Percentiles rank a stretch among this genome's conserved stretches.
These are phyloP conservation scores for Suillus subalutaceus DNA, from an alignment of 768 basidiomycete species.

Conservation along the genomic window DNA sequence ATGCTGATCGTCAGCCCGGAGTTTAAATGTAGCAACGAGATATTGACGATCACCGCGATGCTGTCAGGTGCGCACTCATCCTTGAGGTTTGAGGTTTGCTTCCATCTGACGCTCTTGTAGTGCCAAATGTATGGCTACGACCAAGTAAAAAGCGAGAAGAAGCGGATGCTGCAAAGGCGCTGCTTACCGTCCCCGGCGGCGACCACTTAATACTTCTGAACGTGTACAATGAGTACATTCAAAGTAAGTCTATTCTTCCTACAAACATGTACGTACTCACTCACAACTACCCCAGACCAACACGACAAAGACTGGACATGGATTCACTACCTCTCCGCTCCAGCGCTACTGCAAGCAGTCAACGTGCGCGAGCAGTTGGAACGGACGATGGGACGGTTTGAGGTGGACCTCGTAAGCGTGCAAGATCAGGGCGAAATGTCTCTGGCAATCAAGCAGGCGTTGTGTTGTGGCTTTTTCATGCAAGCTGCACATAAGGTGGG, in stretches of 20 bases:
- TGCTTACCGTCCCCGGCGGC: slow-evolving; percentile 90
- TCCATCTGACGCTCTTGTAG: slow-evolving; percentile 17
- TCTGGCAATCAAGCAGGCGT: slow-evolving; percentile 74
- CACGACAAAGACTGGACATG: slow-evolving; percentile 89
- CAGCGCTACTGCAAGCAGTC: slow-evolving; percentile 87
- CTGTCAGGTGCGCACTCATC: slow-evolving; percentile 67
- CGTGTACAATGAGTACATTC: slow-evolving; percentile 90
- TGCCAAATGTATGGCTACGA: slow-evolving; percentile 93
- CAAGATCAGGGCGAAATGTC: slow-evolving; percentile 72
- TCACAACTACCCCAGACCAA: slow-evolving; percentile 50
- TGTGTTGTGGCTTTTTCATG: slow-evolving; percentile 97
- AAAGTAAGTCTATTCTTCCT: slow-evolving; percentile 53
- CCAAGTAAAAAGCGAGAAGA: slow-evolving; percentile 87
- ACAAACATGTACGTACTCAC: slow-evolving; percentile 7
- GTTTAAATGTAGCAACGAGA: slow-evolving; percentile 95
- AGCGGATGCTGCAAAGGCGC: slow-evolving; percentile 89
- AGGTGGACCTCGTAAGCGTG: slow-evolving; percentile 73
- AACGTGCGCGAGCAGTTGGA: slow-evolving; percentile 90
- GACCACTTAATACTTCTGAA: slow-evolving; percentile 95
- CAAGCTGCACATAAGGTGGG: slow-evolving; percentile 95
- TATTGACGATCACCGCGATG: slow-evolving; percentile 95
- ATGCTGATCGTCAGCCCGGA: slow-evolving; percentile 94
- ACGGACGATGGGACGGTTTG: slow-evolving; percentile 89
- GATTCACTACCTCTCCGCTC: slow-evolving; percentile 83
- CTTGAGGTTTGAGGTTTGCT: neutral